Conservation (phyloP, 331 rosid species). For the Malus hybrid region DNA sequence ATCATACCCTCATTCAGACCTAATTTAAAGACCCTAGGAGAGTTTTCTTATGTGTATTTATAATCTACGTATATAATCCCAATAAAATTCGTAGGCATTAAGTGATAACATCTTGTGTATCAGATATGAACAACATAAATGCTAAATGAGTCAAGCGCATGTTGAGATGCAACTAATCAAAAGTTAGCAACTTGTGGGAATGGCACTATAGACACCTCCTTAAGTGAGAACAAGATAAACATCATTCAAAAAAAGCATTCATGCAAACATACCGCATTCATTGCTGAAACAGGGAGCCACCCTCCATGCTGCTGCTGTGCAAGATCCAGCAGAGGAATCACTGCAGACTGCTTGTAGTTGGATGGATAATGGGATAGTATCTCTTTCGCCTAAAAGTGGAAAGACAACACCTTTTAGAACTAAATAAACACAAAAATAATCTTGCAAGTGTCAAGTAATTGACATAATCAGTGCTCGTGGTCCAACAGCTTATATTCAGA, state of each 20-base stretch:
- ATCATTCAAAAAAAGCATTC: not conserved
- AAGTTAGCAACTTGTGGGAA: too few relatives aligned
- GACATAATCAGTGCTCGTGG: not conserved
- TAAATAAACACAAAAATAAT: not conserved
- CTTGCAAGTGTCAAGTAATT: not conserved
- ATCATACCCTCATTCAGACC: not conserved
- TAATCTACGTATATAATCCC: too few relatives aligned
- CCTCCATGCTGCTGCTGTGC: constrained; percentile 99
- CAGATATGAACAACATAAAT: not conserved
- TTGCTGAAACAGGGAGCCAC: constrained; percentile 98
- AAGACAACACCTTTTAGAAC: too few relatives aligned
- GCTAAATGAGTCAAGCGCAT: too few relatives aligned
- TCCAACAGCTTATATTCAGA: not conserved
- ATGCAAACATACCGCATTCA: constrained; percentile 77
- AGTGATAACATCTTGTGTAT: not conserved
- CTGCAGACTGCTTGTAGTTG: constrained; percentile 75
- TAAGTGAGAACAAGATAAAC: not conserved
- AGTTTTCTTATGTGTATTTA: not conserved
- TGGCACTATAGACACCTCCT: too few relatives aligned
- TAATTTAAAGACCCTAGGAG: not conserved
- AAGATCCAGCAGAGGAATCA: constrained; percentile 92
- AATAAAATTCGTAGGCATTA: too few relatives aligned
- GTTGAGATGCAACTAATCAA: too few relatives aligned
- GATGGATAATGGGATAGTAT: constrained; percentile 47
- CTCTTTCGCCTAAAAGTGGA: constrained; percentile 59